A percentile compares a stretch with the other conserved stretches of the same genome.
These are phyloP conservation scores for Coemansia sp. DNA, from an alignment of 192 early-diverging fungal species.

Conservation along the genomic window DNA sequence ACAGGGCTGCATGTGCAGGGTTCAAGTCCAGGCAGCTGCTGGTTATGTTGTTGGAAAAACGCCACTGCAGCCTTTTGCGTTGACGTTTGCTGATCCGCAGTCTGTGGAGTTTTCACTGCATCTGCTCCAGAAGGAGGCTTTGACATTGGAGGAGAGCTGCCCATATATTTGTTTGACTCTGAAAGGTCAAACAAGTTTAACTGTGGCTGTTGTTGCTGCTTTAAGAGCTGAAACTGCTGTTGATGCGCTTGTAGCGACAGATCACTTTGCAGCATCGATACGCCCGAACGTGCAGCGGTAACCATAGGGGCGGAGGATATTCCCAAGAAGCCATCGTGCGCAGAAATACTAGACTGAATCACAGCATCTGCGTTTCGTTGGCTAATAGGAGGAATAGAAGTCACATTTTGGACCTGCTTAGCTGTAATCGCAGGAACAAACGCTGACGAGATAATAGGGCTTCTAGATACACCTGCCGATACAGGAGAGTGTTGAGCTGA, in stretches of 20 bases:
- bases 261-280: background rate
- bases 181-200: background rate
- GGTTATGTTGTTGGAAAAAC: constrained; percentile 11
- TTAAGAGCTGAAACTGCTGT: constrained; percentile 14
- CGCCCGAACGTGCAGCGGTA: background rate
- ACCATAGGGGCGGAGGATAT: background rate
- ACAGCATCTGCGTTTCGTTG: background rate
- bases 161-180: background rate
- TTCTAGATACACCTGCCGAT: background rate
- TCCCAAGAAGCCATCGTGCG: background rate
- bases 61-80: background rate
- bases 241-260: constrained; percentile 10
- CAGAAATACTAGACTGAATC: background rate
- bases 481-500: constrained; percentile 1
- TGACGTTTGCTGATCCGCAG: background rate
- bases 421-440: background rate
- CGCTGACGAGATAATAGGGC: background rate
- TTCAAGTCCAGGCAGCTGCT: background rate
- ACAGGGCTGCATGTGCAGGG: background rate
- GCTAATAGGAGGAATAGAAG: background rate
- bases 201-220: constrained; percentile 10
- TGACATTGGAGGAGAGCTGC: background rate
- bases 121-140: background rate
- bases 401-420: background rate
- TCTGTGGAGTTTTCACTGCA: background rate